A percentile compares a stretch with the other conserved stretches of the same genome.
These are phyloP conservation scores for Entonaema liquescens DNA, from an alignment of 495 filamentous ascomycete genomes.

Conservation along the genomic window DNA sequence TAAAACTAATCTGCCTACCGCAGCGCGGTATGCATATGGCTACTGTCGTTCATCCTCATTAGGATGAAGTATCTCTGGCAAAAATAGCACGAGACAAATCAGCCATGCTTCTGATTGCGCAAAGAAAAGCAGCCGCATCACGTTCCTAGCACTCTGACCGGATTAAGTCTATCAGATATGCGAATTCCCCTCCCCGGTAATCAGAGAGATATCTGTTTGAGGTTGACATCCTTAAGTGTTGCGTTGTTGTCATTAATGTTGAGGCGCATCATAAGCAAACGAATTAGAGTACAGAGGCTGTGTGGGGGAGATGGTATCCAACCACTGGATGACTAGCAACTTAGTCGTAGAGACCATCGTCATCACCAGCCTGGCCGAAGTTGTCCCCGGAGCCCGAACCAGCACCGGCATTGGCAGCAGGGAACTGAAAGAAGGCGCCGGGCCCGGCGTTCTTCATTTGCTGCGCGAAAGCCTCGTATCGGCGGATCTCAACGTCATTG, in stretches of 20 bases:
- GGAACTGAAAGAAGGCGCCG: slow-evolving; percentile 97
- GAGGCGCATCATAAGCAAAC: slow-evolving; percentile 21
- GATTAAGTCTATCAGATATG: slow-evolving; percentile 28
- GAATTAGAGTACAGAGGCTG: slow-evolving; percentile 40
- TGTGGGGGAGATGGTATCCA: not conserved
- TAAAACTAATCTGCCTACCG: slow-evolving; percentile 26
- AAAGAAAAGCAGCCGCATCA: slow-evolving; percentile 26
- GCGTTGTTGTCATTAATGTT: slow-evolving; percentile 25
- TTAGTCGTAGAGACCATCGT: slow-evolving; percentile 83
- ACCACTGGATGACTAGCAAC: slow-evolving; percentile 1
- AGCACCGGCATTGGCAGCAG: slow-evolving; percentile 51
- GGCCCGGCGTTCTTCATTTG: slow-evolving; percentile 97
- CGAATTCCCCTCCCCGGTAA: slow-evolving; percentile 23
- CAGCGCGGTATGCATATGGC: slow-evolving; percentile 15
- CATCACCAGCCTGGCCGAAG: slow-evolving; percentile 85
- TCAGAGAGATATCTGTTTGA: slow-evolving; percentile 4
- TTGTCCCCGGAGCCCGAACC: slow-evolving; percentile 53
- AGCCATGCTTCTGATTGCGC: slow-evolving; percentile 16
- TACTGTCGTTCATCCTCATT: slow-evolving; percentile 5
- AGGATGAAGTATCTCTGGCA: slow-evolving; percentile 16
- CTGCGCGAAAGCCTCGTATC: slow-evolving; percentile 98
- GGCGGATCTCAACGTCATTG: slow-evolving; percentile 93
- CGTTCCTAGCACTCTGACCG: slow-evolving; percentile 7
- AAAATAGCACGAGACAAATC: slow-evolving; percentile 12
- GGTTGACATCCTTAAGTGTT: slow-evolving; percentile 2